Evolutionary conservation across 2,329 filamentous ascomycete species (phyloP), one percentile per base, ranked within the genome.

Genomic region (Domatiomyces globalis): DNA sequence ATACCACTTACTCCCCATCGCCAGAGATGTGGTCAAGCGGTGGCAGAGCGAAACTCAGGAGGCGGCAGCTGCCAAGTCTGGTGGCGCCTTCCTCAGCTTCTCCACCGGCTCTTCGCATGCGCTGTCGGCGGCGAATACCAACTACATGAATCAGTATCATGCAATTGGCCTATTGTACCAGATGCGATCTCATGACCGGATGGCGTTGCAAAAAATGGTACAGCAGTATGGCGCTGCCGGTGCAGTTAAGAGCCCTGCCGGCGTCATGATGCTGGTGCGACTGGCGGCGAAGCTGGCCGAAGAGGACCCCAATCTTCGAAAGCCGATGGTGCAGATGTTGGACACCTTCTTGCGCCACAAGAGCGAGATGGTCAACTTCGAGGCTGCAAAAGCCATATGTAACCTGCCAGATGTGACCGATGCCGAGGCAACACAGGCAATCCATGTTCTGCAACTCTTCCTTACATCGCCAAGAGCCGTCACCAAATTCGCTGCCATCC

Each of bases 141-240:
- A 92, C 60, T 94, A 86, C 65, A 96, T 96, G 88, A 85, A 87
- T 52, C 92, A 98, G 69, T 98, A 98, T 69, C 92, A 98, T 69
- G 92, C 92, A 57, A 95, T 98, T 72, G 92, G 92, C 57, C 79
- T 98, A 50, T 72, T 98, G 45, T 98, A 96, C 69, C 90, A 96
- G 71, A 96, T 96, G 87, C 85, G 92, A 64, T 85, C 85, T 63
- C 89, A 95, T 68, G 92, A 98, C 69, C 82, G 92, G 63, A 98
- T 98, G 92, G 89, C 92, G 19, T 73, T 98, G 62, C 90, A 96
- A 55, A 98, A 98, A 78, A 96, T 98, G 92, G 90, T 98, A n/a
- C 92, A 98, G 73, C 92, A 98, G 69, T 96, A 95, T 66, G 88
- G 88, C 49, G 83, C 84, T 49, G 80, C 88, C 15, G 92, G 92